Evolutionary conservation across 257 asterid genomes (phyloP).

Genomic region (Solanum neorickii): DNA sequence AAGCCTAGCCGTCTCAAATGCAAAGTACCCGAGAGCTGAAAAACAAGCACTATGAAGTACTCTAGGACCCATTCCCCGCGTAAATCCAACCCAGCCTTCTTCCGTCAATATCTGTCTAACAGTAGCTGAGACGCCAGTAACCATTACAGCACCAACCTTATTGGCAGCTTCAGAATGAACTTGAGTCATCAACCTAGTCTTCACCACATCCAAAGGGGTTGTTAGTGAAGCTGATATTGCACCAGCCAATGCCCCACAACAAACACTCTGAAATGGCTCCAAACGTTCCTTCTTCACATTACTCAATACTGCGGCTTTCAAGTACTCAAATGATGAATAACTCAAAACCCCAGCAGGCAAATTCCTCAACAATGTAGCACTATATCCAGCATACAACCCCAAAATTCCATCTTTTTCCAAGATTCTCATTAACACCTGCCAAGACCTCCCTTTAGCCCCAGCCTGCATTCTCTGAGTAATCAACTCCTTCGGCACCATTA

Average conservation of each 20-base stretch:
- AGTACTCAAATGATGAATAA: constrained; percentile 86
- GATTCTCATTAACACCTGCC: constrained; percentile 76
- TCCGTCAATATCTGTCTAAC: constrained; percentile 73
- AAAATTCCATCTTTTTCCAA: constrained; percentile 80
- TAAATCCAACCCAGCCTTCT: constrained; percentile 92
- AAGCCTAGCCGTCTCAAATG: constrained; percentile 89
- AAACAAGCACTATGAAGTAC: constrained; percentile 86
- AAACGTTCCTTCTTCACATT: constrained; percentile 28
- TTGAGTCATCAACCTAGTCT: constrained; percentile 96
- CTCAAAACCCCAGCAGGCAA: constrained; percentile 95
- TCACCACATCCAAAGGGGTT: constrained; percentile 93
- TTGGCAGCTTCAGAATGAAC: constrained; percentile 54
- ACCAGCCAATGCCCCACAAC: constrained; percentile 95
- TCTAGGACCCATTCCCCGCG: constrained; percentile 95
- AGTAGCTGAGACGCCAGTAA: constrained; percentile 44
- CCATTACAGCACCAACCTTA: constrained; percentile 52
- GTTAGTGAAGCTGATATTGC: constrained; percentile 90
- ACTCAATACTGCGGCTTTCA: constrained; percentile 73
- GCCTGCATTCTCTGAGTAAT: constrained; percentile 97
- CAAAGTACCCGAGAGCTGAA: constrained; percentile 92
- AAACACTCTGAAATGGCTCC: constrained; percentile 87
- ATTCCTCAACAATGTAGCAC: constrained; percentile 87
- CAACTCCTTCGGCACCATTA: constrained; percentile 93
- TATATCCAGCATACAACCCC: constrained; percentile 90
- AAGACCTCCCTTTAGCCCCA: constrained; percentile 89